phyloP scores from a whole-genome alignment of 768 basidiomycete species.

The Suillus clintonianus region DNA sequence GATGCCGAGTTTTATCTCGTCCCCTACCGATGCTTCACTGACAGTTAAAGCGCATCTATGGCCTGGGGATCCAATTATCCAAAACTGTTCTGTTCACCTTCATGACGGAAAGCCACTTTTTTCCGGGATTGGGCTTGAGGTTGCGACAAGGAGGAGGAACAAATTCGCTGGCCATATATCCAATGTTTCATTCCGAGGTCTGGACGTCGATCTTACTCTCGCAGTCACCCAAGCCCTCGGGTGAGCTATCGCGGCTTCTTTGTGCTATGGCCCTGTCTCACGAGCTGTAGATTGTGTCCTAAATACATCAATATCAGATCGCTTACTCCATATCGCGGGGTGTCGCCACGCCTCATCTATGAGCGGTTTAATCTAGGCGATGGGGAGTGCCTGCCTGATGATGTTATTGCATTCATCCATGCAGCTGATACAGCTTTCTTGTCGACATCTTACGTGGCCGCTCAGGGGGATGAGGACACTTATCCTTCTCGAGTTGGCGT shows the following conservation, averaged over 20 bases:
- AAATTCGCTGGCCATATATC: conserved; percentile 57
- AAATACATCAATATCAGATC: conserved; percentile 63
- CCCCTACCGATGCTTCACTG: conserved; percentile 22
- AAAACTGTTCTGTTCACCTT: conserved; percentile 26
- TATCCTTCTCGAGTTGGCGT: conserved; percentile 63
- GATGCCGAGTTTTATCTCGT: conserved; percentile 27
- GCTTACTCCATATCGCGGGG: conserved; percentile 40
- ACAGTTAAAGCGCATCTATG: conserved; percentile 26
- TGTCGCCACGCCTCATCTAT: conserved; percentile 38
- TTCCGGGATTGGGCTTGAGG: conserved; percentile 63
- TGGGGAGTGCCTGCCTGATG: conserved; percentile 48
- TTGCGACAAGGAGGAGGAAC: conserved; percentile 57
- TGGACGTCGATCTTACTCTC: conserved; percentile 39
- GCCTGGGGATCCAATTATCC: conserved; percentile 55
- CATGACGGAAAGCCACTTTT: conserved; percentile 34
- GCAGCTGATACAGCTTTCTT: conserved; percentile 56
- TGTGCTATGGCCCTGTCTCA: conserved; percentile 1
- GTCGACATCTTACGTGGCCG: conserved; percentile 51
- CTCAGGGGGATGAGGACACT: conserved; percentile 33
- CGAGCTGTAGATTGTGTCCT: conserved; percentile 52
- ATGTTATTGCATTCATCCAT: conserved; percentile 49
- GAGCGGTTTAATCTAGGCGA: conserved; percentile 31
- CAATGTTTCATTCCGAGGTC: conserved; percentile 30
- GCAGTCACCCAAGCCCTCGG: conserved; percentile 59
- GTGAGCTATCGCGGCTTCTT: conserved; percentile 33